Conservation (phyloP, 1,284 basidiomycete species). For the Rhizoctonia solani region DNA sequence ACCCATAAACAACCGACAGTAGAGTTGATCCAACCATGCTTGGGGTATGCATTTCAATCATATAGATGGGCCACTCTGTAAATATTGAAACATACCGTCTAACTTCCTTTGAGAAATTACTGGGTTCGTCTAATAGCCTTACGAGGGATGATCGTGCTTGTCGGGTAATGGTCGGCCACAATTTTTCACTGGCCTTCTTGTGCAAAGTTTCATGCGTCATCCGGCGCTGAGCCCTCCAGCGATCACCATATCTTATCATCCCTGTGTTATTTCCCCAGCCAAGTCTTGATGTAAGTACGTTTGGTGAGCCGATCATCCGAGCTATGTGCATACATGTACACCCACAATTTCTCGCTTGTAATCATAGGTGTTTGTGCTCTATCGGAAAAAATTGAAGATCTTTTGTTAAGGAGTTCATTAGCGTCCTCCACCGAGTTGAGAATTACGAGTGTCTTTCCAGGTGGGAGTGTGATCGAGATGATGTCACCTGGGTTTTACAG, state of each 20-base stretch:
- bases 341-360: not conserved
- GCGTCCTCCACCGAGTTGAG: constrained; percentile 33
- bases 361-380: constrained; percentile 22
- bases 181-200: not conserved
- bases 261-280: not conserved
- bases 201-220: not conserved
- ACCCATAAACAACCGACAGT: not conserved
- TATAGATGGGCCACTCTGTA: not conserved
- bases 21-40: not conserved
- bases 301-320: not conserved
- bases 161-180: not conserved
- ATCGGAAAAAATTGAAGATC: constrained; percentile 32
- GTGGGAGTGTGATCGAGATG: constrained; percentile 19
- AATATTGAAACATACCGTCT: not conserved
- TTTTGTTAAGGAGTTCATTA: constrained; percentile 35
- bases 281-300: not conserved
- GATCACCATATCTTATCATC: not conserved
- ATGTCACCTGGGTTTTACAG: constrained; percentile 14
- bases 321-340: not conserved
- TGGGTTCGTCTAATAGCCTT: not conserved
- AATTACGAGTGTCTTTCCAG: constrained; percentile 30
- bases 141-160: not conserved
- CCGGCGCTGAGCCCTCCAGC: not conserved
- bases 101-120: not conserved
- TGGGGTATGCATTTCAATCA: not conserved